These are phyloP conservation scores for Polyporus arcularius DNA, from an alignment of 768 basidiomycete genomes.

Conservation along the genomic window DNA sequence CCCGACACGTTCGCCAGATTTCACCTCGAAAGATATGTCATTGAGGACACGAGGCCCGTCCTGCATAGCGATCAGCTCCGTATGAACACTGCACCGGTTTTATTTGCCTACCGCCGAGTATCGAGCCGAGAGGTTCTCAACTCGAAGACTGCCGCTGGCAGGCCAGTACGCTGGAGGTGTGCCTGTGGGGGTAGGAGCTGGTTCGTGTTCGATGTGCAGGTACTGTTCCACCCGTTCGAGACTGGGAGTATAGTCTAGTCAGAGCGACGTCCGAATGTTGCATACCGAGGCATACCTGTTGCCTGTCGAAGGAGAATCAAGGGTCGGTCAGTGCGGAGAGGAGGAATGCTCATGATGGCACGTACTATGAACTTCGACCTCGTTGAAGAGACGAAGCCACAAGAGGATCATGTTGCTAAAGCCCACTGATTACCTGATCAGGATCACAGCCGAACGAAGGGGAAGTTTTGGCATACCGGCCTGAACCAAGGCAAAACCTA, in stretches of 20 bases:
- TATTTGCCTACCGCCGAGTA: constrained; percentile 31
- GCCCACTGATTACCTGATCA: constrained; percentile 36
- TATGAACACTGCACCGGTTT: not conserved
- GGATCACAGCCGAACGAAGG: not conserved
- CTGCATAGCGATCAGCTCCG: not conserved
- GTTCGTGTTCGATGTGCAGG: constrained; percentile 55
- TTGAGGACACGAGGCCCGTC: constrained; percentile 59
- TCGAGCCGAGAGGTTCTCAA: constrained; percentile 50
- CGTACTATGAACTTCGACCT: constrained; percentile 44
- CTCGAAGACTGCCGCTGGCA: constrained; percentile 48
- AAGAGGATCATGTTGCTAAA: constrained; percentile 60
- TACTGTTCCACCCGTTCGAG: constrained; percentile 54
- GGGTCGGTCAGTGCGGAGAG: not conserved
- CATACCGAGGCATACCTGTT: constrained; percentile 25
- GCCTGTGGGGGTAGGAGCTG: constrained; percentile 36
- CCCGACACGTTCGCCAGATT: constrained; percentile 59
- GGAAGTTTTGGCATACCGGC: constrained; percentile 35
- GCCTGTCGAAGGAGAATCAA: not conserved
- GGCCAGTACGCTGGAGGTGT: constrained; percentile 65
- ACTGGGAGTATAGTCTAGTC: constrained; percentile 23
- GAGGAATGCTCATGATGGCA: not conserved
- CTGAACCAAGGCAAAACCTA: constrained; percentile 43
- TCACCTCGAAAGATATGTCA: constrained; percentile 50
- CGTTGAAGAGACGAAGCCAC: constrained; percentile 49
- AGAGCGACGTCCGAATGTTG: not conserved